Conservation (phyloP, 768 basidiomycete genomes). For the Lactifluus volemus region DNA sequence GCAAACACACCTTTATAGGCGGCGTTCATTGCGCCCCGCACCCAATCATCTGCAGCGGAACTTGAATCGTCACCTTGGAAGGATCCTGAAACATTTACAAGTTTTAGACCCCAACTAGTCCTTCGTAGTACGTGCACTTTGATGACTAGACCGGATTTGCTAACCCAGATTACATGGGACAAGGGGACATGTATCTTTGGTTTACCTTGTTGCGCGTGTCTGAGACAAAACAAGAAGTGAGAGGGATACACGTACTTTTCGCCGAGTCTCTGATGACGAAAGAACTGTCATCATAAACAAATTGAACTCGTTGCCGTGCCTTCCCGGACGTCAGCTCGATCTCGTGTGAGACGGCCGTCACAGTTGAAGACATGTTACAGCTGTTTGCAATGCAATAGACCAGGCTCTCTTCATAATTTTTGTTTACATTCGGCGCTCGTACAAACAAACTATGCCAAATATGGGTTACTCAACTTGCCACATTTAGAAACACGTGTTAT, state of each 20-base stretch:
- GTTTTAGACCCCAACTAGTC: conserved; percentile 30
- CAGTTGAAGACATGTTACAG: not conserved
- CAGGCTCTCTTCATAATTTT: no score
- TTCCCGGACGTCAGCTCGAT: not conserved
- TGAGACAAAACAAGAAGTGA: not conserved
- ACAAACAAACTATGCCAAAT: no score
- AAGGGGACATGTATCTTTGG: conserved; percentile 28
- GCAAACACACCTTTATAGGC: conserved; percentile 52
- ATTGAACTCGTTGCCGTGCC: not conserved
- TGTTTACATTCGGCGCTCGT: no score
- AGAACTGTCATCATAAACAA: not conserved
- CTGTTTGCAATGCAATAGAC: no score
- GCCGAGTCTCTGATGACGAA: conserved; percentile 20
- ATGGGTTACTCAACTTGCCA: no score
- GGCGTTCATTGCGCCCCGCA: conserved; percentile 40
- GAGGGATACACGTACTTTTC: conserved; percentile 13
- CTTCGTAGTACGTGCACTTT: conserved; percentile 45
- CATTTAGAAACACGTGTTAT: no score
- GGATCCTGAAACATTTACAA: conserved; percentile 39
- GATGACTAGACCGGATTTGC: conserved; percentile 30
- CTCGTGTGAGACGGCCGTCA: not conserved
- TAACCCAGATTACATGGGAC: conserved; percentile 49
- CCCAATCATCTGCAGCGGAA: conserved; percentile 39
- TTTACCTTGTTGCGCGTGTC: not conserved
- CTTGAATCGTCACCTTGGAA: conserved; percentile 25